Evolutionary conservation across 345 rosid genomes (phyloP).

Genomic region (Luvunga scandens): DNA sequence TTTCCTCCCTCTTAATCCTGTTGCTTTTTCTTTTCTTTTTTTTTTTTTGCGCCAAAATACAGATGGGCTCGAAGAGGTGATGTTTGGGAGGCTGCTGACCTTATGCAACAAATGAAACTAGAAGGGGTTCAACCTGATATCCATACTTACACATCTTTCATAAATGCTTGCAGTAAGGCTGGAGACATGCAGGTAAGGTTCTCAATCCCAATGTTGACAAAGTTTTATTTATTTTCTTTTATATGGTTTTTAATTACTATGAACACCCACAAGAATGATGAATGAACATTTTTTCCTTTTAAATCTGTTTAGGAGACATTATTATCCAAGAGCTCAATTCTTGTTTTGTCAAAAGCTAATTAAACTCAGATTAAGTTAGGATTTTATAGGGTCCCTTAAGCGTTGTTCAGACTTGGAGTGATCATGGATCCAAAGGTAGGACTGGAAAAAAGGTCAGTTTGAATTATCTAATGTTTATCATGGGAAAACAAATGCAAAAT

Average conservation of each 20-base stretch:
- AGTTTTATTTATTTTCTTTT: not conserved
- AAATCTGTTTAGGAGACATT: not conserved
- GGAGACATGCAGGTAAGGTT: constrained; percentile 86
- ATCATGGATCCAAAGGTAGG: not conserved
- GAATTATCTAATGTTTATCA: not conserved
- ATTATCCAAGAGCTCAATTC: not conserved
- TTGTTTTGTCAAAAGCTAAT: not conserved
- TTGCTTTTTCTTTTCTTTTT: not conserved
- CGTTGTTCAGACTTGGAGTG: not conserved
- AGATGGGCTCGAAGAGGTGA: constrained; percentile 99
- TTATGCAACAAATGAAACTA: constrained; percentile 88
- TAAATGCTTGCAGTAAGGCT: constrained; percentile 93
- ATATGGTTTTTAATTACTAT: not conserved
- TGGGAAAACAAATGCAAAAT: not conserved
- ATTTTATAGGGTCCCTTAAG: not conserved
- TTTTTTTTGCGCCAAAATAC: no score
- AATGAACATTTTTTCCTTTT: not conserved
- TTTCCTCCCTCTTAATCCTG: not conserved
- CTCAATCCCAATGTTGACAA: not conserved
- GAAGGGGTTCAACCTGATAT: constrained; percentile 89
- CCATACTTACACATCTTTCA: constrained; percentile 88
- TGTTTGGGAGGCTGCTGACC: constrained; percentile 97
- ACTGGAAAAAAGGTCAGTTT: not conserved
- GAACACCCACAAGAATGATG: not conserved
- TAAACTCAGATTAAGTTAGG: not conserved